Evolutionary conservation across 1,284 basidiomycete species (phyloP).

Genomic region (Ustilago hordei): DNA sequence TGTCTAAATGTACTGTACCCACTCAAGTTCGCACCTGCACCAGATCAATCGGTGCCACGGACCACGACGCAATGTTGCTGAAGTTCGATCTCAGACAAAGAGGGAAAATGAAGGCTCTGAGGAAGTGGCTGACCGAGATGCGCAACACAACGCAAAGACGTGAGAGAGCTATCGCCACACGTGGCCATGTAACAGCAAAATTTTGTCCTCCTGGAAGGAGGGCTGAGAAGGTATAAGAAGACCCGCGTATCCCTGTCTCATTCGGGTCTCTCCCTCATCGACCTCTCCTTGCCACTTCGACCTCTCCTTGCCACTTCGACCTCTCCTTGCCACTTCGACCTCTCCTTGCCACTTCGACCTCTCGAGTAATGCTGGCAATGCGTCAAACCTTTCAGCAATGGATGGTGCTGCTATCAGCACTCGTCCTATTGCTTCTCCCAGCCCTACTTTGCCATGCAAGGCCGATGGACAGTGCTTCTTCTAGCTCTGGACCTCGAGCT

Average conservation of each 20-base stretch:
- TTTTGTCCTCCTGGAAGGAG: not conserved
- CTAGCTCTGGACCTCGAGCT: not conserved
- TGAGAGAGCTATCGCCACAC: not conserved
- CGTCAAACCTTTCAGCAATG: not conserved
- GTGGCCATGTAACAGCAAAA: not conserved
- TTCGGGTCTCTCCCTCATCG: not conserved
- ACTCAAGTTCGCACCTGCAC: too few relatives aligned
- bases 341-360: not conserved
- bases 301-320: not conserved
- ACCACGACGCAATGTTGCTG: too few relatives aligned
- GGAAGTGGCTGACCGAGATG: not conserved
- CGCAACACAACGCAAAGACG: not conserved
- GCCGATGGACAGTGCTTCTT: not conserved
- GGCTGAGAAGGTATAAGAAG: not conserved
- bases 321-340: not conserved
- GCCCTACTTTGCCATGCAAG: not conserved
- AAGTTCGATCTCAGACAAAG: too few relatives aligned
- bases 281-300: not conserved
- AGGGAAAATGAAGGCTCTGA: too few relatives aligned
- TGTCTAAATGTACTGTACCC: too few relatives aligned
- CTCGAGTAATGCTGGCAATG: not conserved
- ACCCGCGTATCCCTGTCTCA: not conserved
- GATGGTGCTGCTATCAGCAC: constrained; percentile 11
- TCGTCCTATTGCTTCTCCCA: constrained; percentile 3
- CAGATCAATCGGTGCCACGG: too few relatives aligned